Evolutionary conservation across 2,329 filamentous ascomycete genomes (phyloP).

Genomic region (Byssochlamys sp.): DNA sequence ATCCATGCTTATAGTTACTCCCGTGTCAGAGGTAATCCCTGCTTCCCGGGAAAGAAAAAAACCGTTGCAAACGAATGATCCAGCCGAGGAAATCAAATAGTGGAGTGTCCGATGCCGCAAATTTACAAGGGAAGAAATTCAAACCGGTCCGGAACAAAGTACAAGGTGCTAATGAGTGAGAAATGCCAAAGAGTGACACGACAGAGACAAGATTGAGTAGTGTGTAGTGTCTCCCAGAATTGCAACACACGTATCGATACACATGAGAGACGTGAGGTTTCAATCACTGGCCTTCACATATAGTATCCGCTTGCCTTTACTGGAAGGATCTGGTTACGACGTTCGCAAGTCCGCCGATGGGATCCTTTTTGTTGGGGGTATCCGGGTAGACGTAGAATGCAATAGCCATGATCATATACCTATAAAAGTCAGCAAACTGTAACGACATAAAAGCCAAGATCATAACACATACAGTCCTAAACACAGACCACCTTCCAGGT

Average conservation of each 20-base stretch:
- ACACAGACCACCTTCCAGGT: constrained; percentile 70
- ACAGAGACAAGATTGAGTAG: background rate
- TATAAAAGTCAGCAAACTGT: constrained; percentile 8
- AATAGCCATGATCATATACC: constrained; percentile 38
- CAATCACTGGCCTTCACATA: background rate
- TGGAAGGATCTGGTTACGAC: background rate
- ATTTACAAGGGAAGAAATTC: background rate
- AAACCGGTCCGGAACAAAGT: background rate
- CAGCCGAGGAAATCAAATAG: background rate
- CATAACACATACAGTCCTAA: constrained; percentile 40
- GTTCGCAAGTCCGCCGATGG: constrained; percentile 3
- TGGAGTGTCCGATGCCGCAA: background rate
- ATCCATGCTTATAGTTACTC: background rate
- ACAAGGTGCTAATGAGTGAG: background rate
- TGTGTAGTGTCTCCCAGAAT: background rate
- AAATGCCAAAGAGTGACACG: background rate
- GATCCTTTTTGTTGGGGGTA: constrained; percentile 14
- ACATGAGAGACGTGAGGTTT: background rate
- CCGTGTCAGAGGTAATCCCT: background rate
- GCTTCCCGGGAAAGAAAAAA: background rate
- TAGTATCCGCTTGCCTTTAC: background rate
- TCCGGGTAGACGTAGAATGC: constrained; percentile 43
- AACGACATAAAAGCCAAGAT: background rate
- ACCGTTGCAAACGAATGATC: background rate
- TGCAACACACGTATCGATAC: background rate